Conservation (phyloP, 1,284 basidiomycete species). For the Trichosporon sp. region DNA sequence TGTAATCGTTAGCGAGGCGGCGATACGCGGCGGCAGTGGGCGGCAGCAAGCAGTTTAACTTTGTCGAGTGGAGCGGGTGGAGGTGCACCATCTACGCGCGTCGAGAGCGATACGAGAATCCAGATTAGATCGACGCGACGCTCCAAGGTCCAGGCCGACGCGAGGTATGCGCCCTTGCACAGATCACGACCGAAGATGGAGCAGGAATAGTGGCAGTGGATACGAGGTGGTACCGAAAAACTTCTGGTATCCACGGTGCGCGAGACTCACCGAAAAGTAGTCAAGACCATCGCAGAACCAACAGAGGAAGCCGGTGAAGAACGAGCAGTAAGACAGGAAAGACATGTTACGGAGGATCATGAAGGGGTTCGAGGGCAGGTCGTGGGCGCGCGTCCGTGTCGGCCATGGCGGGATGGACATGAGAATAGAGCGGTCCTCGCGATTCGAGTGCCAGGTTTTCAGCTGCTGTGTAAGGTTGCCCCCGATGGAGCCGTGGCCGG, state of each 20-base stretch:
- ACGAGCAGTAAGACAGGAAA: conserved; percentile 37
- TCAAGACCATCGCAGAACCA: conserved; percentile 64
- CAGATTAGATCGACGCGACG: neutral
- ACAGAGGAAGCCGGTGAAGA: conserved; percentile 62
- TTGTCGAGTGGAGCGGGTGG: neutral
- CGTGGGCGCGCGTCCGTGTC: conserved; percentile 21
- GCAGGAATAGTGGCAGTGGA: neutral
- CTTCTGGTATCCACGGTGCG: neutral
- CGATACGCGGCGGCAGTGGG: neutral
- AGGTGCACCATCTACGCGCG: neutral
- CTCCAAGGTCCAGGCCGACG: neutral
- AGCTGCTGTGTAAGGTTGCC: conserved; percentile 37
- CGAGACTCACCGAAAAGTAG: conserved; percentile 59
- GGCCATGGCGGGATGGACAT: conserved; percentile 41
- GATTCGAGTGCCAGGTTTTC: conserved; percentile 46
- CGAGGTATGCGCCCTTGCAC: neutral
- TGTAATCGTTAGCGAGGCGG: neutral
- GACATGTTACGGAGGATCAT: conserved; percentile 47
- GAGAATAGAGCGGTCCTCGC: conserved; percentile 41
- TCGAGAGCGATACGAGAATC: neutral
- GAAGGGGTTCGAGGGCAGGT: conserved; percentile 50
- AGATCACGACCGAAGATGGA: neutral
- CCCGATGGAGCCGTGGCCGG: conserved; percentile 17
- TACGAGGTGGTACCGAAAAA: neutral
- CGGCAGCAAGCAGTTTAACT: neutral